Evolutionary conservation across 306 rosid species (phyloP), one percentile per base, ranked within the genome.

Genomic region (Dryas drummondii): DNA sequence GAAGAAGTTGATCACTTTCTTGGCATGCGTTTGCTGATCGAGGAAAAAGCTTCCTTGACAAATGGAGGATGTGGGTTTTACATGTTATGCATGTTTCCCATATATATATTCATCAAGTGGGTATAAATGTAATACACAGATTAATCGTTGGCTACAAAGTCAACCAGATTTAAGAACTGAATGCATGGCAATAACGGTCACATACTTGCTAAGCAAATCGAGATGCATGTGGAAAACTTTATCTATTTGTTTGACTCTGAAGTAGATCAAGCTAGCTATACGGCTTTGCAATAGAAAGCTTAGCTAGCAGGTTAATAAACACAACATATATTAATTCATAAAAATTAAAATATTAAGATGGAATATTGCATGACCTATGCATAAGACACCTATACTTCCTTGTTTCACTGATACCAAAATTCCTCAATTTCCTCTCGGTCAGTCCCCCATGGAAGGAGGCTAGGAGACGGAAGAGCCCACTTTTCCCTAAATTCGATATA

Each of bases 121-220:
- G 5, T 37, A 44, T 63, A 37, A 50, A 3, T 13, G 12, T 26
- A 61, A 52, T 53, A 10, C 32, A 53, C 48, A 27, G 48, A 52
- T 52, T 50, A 61, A 1, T 51, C 19, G 19, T 22, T 1, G 50
- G 58, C 66, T 9, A n/a, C 57, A 7, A 70, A 76, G 84, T 75
- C 84, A 76, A 71, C 81, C 17, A 37, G 19, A 41, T 70, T 69
- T 22, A 37, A 14, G 56, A 42, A 54, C 45, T 54, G 51, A 12
- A 44, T 71, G 66, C 55, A 66, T 14, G 64, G 8, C 11, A 68
- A 22, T 22, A 22, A 77, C 79, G 82, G 76, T 66, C 58, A 58
- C 75, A 66, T 15, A 44, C 61, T 32, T 42, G 70, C 67, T 11
- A 58, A 66, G 75, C 48, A 60, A 81, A 81, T 40, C 4, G 59